Conservation (phyloP, 2,329 filamentous ascomycete species). For the Aspergillus proliferans region DNA sequence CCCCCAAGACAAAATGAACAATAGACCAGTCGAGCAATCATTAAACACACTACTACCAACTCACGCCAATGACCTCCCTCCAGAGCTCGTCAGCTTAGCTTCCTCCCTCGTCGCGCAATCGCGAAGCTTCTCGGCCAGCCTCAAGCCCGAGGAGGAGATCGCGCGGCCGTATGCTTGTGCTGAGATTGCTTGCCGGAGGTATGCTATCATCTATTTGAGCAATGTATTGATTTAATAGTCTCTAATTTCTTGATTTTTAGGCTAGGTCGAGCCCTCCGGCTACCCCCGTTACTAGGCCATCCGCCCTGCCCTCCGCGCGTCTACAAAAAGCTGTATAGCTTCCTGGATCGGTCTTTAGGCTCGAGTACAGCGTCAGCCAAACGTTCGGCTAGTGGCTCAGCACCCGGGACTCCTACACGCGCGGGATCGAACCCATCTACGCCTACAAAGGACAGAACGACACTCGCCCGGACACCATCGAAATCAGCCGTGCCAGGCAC, state of each 20-base stretch:
- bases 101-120: conserved; percentile 73
- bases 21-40: conserved; percentile 65
- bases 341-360: conserved; percentile 66
- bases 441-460: conserved; percentile 24
- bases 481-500: conserved; percentile 18
- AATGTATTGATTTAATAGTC: neutral
- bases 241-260: conserved; percentile 37
- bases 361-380: conserved; percentile 29
- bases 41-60: conserved; percentile 70
- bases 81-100: conserved; percentile 64
- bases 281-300: conserved; percentile 67
- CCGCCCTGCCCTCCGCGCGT: conserved; percentile 73
- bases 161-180: conserved; percentile 79
- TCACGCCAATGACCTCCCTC: conserved; percentile 60
- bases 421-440: conserved; percentile 31
- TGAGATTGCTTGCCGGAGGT: conserved; percentile 85
- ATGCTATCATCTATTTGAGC: conserved; percentile 8
- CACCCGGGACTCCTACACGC: conserved; percentile 25
- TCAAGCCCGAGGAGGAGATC: conserved; percentile 82
- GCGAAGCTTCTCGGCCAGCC: conserved; percentile 64
- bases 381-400: conserved; percentile 28
- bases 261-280: conserved; percentile 66
- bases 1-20: conserved; percentile 51
- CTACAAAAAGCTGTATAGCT: conserved; percentile 77
- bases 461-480: conserved; percentile 19